These are phyloP conservation scores for Colletotrichum navitas DNA, from an alignment of 2,329 filamentous ascomycete species.

Conservation along the genomic window DNA sequence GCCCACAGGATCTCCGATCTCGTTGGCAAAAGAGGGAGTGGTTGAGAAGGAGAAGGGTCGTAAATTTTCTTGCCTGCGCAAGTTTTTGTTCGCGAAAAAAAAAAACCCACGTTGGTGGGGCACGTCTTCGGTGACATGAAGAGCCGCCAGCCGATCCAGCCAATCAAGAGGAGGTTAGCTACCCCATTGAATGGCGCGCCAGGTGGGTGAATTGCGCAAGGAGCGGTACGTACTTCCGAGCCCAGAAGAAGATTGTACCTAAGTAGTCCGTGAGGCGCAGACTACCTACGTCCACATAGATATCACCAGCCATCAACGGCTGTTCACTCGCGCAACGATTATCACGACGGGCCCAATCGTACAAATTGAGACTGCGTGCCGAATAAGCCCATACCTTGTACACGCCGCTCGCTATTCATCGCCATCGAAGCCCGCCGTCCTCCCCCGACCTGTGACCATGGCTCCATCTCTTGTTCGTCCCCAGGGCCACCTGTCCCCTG, in stretches of 20 bases:
- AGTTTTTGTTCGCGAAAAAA: constrained; percentile 32
- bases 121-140: constrained; percentile 24
- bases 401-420: background rate
- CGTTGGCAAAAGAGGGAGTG: constrained; percentile 17
- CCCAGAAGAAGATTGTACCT: background rate
- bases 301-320: constrained; percentile 2
- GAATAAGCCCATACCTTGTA: background rate
- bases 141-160: constrained; percentile 22
- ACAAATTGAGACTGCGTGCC: background rate
- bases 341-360: background rate
- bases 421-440: background rate
- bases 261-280: background rate
- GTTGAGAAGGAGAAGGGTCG: fast-evolving
- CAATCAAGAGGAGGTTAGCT: constrained; percentile 1
- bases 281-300: background rate
- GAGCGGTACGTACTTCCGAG: constrained; percentile 4
- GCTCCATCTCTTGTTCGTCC: constrained; percentile 67
- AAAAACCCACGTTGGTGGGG: constrained; percentile 19
- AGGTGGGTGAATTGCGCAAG: background rate
- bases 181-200: background rate
- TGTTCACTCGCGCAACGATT: background rate
- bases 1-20: constrained; percentile 14
- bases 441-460: constrained; percentile 53
- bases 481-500: constrained; percentile 67
- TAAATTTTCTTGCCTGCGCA: constrained; percentile 17